Evolutionary conservation across 2,329 filamentous ascomycete genomes (phyloP), one percentile per base, ranked within the genome.

Genomic region (Aspergillus cejpii): DNA sequence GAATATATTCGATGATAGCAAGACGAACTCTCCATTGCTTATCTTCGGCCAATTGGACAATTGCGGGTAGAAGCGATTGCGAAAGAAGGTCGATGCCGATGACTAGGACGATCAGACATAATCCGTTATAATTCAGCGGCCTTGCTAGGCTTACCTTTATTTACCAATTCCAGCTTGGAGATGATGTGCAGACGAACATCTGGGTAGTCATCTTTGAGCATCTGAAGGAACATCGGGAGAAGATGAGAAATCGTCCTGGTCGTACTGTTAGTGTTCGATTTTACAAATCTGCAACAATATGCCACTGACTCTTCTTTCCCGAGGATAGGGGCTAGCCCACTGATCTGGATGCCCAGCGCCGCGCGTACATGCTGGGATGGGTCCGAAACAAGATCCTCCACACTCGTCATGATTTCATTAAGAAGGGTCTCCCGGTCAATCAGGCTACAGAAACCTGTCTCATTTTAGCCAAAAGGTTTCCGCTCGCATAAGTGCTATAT

Each of bases 171-270:
- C 44, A 98, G 82, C 72, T 98, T 98, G n/a, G 92, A 97, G 63
- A 98, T 98, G 67, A 98, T 98, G 72, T 98, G 94, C 48, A 98
- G 81, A 51, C 92, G 85, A 41, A 98, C 92, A 65, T 98, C 92
- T 17, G 92, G 92, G 69, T 96, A 97, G 64, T 98, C 92, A 61
- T 98, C 92, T 78, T 97, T 98, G 60, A 98, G 83, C 92, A 98
- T 98, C 68, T 94, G 87, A 43, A 98, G 78, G 71, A 98, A 97
- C 91, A 98, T 98, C 43, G 92, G 92, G 36, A 98, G 80, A 36
- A 98, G 81, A 66, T 98, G 92, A 57, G 92, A 85, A 56, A 95
- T 97, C 23, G 92, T 98, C 70, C 87, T 92, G 55, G 1, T 37
- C 28, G 44, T 48, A 57, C 15, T 31, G 12, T 54, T 6, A 53